Base-by-base conservation (phyloP, 129 eudicot species). In the Saposhnikovia divaricata region DNA sequence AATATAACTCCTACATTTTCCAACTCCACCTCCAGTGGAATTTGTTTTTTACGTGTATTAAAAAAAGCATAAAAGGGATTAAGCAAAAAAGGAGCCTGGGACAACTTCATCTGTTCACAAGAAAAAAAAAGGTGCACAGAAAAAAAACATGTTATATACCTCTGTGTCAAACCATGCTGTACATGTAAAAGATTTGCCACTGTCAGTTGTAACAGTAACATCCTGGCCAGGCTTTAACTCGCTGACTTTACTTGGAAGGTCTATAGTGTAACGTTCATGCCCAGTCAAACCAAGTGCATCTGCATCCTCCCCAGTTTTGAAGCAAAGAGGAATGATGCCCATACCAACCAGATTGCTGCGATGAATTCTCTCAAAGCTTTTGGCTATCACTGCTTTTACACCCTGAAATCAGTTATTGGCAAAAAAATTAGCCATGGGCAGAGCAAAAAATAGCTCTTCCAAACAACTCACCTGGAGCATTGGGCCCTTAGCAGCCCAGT, bases 401-500 rank as follows among this genome's bases (percentile, higher is more conserved):
- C 99, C 99, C 99, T 94, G 84, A 37, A 4, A 75, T 4, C 61
- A 44, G 75, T 57, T 34, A 77, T 57, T 51, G 28, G 38, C 39
- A 76, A n/a, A 70, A 43, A 11, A 0, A 7, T 38, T 73, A 47
- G 6, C 37, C 12, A 23, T 3, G 34, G 12, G 18, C 38, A 10
- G 25, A n/a, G 23, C 27, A 19, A 21, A 16, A 50, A 11, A 66
- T 28, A 66, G 19, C 9, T 66, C 71, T 66, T 66, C 42, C 21
- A 28, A 66, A 28, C 21, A 31, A 59, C 77, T 79, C 55, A 91
- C 98, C 90, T 85, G 96, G 77, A 95, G 83, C 99, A 89, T 93
- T 59, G 98, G 98, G 23, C 98, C 98, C 88, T 93, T 93, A 16
- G 98, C 98, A 68, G 98, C 98, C 98, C 98, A 93, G 47, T 93